Evolutionary conservation across 257 asterid genomes (phyloP), one percentile per base, ranked within the genome.

Genomic region (Paulownia fortunei): DNA sequence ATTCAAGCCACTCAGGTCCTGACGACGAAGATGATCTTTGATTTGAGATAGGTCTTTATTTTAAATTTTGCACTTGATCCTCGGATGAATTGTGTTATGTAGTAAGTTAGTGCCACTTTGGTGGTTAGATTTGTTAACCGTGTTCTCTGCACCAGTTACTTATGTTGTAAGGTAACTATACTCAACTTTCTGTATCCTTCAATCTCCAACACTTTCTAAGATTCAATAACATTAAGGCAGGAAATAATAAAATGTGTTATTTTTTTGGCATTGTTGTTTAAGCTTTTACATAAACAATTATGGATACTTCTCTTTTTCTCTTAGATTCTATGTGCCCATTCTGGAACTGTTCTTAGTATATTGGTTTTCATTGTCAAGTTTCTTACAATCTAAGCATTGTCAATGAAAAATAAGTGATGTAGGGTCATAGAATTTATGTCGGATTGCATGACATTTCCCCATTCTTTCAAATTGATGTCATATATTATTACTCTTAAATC

Each of bases 11-110:
- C 63, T 39, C 72, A 42, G 89, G 84, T 79, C 56, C 76, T 24
- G 89, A 87, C 4, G 90, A 85, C 3, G 90, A 82, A 21, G 94
- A 85, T 23, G 92, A 84, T 73, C 85, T 59, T 81, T 16, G 84
- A 83, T 46, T 26, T 72, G 73, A 72, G 82, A 85, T 84, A 73
- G 76, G 62, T 47, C 19, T 36, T 12, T 39, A n/a, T 78, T 5
- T 23, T 44, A 18, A 19, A n/a, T 36, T 59, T 59, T 59, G 36
- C 34, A 26, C 18, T 61, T 49, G 59, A 46, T 71, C 68, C 37
- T 58, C 56, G 19, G 63, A 18, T 10, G 2, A n/a, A 11, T 26
- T 3, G 18, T 59, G 2, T 3, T 59, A 6, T 24, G 39, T 26
- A 26, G 72, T 70, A 69, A 36, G 69, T 18, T 77, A 41, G 76